Evolutionary conservation across 1,284 basidiomycete species (phyloP), one percentile per base, ranked within the genome.

Genomic region (Cyathus pygmaeus): DNA sequence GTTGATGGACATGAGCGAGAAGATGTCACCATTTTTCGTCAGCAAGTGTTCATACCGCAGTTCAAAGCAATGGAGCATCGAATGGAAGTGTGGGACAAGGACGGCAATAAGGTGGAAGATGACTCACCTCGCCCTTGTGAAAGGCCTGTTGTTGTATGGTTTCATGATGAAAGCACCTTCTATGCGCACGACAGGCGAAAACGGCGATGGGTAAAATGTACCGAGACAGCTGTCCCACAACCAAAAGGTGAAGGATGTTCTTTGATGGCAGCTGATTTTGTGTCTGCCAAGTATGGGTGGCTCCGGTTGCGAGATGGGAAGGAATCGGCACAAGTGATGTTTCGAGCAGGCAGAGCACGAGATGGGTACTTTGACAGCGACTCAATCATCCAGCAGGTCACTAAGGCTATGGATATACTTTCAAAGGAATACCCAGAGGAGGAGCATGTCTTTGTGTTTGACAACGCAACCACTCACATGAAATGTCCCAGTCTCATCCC

Each of bases 251-350:
- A 82, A 60, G 81, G 81, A 0, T 59, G 58, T 7, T 80, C 79
- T 13, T n/a, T n/a, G n/a, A 86, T 85, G 82, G 72, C 83, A 9
- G 72, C 79, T 0, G 75, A 85, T 53, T 84, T 82, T 58, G 64
- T 85, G 9, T 84, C 81, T 1, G 70, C 77, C 1, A 79, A 84
- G 31, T 81, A 74, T 67, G 78, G 81, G 1, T 84, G 72, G 70
- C 71, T 83, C 1, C 59, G 36, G 1, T 71, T 66, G n/a, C 63
- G 41, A 0, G 64, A 71, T 62, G 64, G 68, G 26, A 57, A 57
- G 4, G 50, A 59, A 46, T 55, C 55, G 17, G 70, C 68, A n/a
- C 55, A 58, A 5, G 47, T 62, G 1, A 17, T 71, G 1, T 66
- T 76, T 56, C 65, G 65, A 56, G 61, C 69, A 1, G 72, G 73